These are phyloP conservation scores for Nannizziopsis barbatae DNA, from an alignment of 2,329 filamentous ascomycete species.

Conservation along the genomic window DNA sequence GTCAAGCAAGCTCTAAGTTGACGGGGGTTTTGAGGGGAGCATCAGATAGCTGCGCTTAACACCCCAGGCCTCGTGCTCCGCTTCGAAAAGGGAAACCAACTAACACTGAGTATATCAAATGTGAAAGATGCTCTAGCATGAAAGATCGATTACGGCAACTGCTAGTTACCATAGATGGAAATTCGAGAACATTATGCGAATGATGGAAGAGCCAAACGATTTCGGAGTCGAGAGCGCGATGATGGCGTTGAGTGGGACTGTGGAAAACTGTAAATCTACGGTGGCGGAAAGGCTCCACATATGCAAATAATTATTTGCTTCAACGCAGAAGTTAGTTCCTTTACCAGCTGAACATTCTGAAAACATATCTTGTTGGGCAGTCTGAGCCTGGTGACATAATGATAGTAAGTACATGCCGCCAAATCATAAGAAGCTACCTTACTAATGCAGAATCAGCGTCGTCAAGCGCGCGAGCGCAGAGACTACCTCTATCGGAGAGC, in stretches of 20 bases:
- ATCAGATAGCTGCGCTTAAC: neutral
- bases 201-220: no score
- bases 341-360: neutral
- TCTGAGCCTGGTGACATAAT: neutral
- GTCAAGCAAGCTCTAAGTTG: neutral
- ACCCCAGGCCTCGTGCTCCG: neutral
- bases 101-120: neutral
- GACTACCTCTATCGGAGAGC: constrained; percentile 89
- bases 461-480: constrained; percentile 65
- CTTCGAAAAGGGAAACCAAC: neutral
- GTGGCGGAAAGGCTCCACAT: neutral
- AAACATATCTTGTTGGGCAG: neutral
- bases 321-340: neutral
- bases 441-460: constrained; percentile 38
- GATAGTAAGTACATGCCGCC: constrained; percentile 15
- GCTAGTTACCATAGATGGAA: neutral
- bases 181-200: neutral
- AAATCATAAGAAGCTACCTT: neutral
- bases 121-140: neutral
- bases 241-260: constrained; percentile 5
- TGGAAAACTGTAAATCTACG: constrained; percentile 10
- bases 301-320: constrained; percentile 11
- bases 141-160: neutral
- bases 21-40: neutral
- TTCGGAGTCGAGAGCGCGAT: neutral